Base-by-base conservation (phyloP, 306 rosid genomes). In the Begonia loranthoides region DNA sequence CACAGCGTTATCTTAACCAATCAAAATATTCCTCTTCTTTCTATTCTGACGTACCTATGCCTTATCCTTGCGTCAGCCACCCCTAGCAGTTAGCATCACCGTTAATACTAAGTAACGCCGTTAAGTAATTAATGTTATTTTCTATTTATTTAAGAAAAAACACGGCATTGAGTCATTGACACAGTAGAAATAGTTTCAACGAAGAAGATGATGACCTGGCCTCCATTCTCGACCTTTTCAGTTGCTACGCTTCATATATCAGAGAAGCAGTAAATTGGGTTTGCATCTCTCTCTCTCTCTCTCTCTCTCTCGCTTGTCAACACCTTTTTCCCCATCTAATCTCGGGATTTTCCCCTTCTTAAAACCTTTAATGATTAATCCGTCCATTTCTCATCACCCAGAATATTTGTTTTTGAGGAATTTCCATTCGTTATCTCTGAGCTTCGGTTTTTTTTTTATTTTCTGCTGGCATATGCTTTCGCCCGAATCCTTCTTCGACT, bases 41-140 rank as follows among this genome's bases (percentile, higher is more conserved):
- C 11, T 6, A 24, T 12, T 12, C 15, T 17, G 11, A 4, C 28
- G 49, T 21, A 21, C 40, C 22, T 55, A 60, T 62, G 56, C 55
- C 62, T 49, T 41, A 49, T 61, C 68, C 59, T 9, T 19, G 43
- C 11, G 8, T 15, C 19, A 44, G 5, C 48, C 34, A 3, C 15
- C 49, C 3, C 28, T 5, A 22, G 6, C 11, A n/a, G 41, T 33
- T 45, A 49, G 58, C 9, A 49, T 33, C 50, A 22, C 11, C 41
- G 12, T 6, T 54, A 33, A 28, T 63, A 62, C 36, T 28, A 7
- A 28, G 8, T 28, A 28, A 28, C 36, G 36, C 8, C 8, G 36
- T 28, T 28, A 28, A 7, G 8, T 28, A 28, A 28, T 28, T 28
- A 28, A 0, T 28, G 3, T 19, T 19, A 19, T 19, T 19, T 19